Conservation (phyloP, 2,329 filamentous ascomycete genomes). For the Pestalotiopsis sp. region DNA sequence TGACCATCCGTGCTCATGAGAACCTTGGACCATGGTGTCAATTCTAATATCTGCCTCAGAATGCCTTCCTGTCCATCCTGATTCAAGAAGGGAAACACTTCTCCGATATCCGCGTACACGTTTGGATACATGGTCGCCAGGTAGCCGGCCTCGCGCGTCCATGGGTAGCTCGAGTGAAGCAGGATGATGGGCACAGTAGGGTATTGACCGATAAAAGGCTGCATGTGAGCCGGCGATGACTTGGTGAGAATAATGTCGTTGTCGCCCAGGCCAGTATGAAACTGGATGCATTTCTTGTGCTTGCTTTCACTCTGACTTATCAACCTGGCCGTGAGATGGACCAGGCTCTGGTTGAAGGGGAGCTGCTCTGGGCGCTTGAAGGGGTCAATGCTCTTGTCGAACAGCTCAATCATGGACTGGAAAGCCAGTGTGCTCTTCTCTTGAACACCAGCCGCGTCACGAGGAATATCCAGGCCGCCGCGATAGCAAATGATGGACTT, state of each 20-base stretch:
- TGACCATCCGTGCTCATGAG: conserved; percentile 82
- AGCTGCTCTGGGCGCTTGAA: conserved; percentile 61
- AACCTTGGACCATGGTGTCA: conserved; percentile 74
- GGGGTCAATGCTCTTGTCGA: conserved; percentile 18
- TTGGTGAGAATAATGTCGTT: conserved; percentile 71
- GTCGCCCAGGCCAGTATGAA: conserved; percentile 82
- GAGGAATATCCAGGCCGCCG: conserved; percentile 65
- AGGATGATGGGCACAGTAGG: conserved; percentile 72
- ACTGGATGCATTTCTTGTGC: conserved; percentile 72
- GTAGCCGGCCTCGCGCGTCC: conserved; percentile 76
- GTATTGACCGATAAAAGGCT: conserved; percentile 70
- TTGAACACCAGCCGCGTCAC: conserved; percentile 34
- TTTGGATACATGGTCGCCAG: conserved; percentile 76
- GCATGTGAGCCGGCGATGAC: conserved; percentile 74
- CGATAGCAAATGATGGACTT: conserved; percentile 84
- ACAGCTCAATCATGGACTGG: conserved; percentile 32
- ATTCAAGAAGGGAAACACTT: conserved; percentile 78
- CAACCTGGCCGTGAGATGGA: conserved; percentile 62
- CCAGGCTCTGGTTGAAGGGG: conserved; percentile 68
- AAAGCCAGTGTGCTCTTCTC: conserved; percentile 42
- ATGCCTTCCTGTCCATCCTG: conserved; percentile 73
- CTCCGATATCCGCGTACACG: conserved; percentile 79
- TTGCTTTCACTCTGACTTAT: conserved; percentile 47
- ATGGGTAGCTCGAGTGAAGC: conserved; percentile 80
- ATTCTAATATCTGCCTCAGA: conserved; percentile 70